A percentile compares a stretch with the other conserved stretches of the same genome.
Evolutionary conservation across 192 early-diverging fungal species (phyloP).

Genomic region (Coemansia sp.): DNA sequence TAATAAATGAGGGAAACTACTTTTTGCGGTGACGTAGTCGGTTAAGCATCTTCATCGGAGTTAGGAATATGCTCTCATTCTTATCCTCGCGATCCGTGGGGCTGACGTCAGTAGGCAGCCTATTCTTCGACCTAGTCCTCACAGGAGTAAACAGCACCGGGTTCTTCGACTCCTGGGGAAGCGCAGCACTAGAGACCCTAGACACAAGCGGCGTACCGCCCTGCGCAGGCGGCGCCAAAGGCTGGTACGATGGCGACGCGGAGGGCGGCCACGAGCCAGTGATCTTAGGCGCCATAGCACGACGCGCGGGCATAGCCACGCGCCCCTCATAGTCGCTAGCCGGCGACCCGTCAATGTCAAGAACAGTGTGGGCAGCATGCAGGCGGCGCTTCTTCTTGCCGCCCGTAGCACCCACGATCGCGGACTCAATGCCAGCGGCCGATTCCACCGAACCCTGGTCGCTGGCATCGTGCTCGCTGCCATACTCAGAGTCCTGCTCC

Average conservation of each 20-base stretch:
- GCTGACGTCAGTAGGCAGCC: not conserved
- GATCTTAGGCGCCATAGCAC: not conserved
- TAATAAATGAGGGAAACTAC: not conserved
- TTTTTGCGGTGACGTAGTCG: constrained; percentile 51
- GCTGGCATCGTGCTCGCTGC: not conserved
- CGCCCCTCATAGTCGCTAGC: not conserved
- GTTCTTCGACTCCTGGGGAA: constrained; percentile 38
- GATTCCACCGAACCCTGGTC: not conserved
- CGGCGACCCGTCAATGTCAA: constrained; percentile 15
- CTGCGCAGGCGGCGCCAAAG: not conserved
- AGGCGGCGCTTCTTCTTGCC: constrained; percentile 47
- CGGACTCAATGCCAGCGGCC: constrained; percentile 4
- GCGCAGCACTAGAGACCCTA: not conserved
- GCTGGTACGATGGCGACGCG: not conserved
- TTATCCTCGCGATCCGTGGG: constrained; percentile 11
- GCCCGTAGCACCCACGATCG: not conserved
- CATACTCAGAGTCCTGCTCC: not conserved
- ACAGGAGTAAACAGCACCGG: constrained; percentile 47
- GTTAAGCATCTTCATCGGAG: constrained; percentile 54
- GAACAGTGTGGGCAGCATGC: constrained; percentile 27
- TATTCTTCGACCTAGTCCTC: constrained; percentile 20
- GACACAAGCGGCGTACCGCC: not conserved
- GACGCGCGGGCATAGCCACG: too few species aligned
- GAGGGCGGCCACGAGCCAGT: not conserved
- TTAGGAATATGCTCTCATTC: constrained; percentile 43